Percentiles rank a stretch among this genome's conserved stretches.
These are phyloP conservation scores for Elsinoe perseae DNA, from an alignment of 2,329 filamentous ascomycete species.

Conservation along the genomic window DNA sequence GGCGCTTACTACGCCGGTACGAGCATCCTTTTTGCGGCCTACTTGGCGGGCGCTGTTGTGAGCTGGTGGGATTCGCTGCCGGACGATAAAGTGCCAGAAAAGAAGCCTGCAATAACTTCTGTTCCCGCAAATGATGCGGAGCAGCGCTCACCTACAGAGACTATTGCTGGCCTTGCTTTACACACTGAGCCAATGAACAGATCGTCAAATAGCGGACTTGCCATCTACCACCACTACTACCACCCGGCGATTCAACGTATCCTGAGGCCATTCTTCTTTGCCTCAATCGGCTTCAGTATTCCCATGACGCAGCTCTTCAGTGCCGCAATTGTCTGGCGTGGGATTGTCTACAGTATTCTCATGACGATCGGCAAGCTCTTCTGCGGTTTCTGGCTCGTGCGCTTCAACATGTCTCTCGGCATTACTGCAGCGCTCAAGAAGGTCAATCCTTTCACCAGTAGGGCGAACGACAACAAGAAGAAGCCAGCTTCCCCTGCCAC, in stretches of 20 bases:
- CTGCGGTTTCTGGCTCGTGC: conserved; percentile 36
- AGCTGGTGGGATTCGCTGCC: conserved; percentile 50
- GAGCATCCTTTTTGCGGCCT: conserved; percentile 56
- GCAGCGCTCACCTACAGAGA: not conserved
- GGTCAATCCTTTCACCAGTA: not conserved
- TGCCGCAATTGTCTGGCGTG: conserved; percentile 59
- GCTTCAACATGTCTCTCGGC: conserved; percentile 22
- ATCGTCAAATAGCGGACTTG: not conserved
- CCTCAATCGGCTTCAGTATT: conserved; percentile 68
- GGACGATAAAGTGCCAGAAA: conserved; percentile 15
- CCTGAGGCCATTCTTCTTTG: conserved; percentile 67
- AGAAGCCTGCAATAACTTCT: not conserved
- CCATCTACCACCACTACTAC: conserved; percentile 39
- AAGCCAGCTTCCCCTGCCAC: not conserved
- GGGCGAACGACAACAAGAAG: not conserved
- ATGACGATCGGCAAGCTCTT: conserved; percentile 52
- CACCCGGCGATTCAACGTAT: conserved; percentile 42
- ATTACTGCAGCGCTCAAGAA: not conserved
- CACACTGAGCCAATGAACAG: not conserved
- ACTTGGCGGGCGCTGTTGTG: conserved; percentile 49
- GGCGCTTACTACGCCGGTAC: conserved; percentile 54
- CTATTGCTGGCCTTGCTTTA: not conserved
- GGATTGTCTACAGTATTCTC: conserved; percentile 61
- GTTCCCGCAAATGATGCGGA: not conserved
- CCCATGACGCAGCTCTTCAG: conserved; percentile 64